phyloP scores from a whole-genome alignment of 2,329 filamentous ascomycete genomes.

The Colletotrichum caudatum region DNA sequence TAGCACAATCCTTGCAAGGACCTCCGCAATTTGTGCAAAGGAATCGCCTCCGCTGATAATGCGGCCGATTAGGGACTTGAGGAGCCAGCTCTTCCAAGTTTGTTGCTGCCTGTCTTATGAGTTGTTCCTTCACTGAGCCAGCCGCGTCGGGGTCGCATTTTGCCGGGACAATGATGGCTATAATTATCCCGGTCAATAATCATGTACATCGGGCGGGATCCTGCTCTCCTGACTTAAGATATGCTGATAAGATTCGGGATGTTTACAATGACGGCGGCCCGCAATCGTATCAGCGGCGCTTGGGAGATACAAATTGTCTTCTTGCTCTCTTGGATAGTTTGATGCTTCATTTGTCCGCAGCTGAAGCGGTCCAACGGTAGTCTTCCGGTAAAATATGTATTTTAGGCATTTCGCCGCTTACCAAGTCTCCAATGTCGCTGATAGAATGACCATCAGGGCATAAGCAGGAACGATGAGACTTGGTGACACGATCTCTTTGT shows the following conservation, averaged over 20 bases:
- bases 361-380: neutral
- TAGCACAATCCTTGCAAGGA: conserved; percentile 35
- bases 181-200: conserved; percentile 2
- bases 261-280: conserved; percentile 22
- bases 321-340: neutral
- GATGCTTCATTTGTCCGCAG: neutral
- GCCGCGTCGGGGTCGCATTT: conserved; percentile 1
- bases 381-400: neutral
- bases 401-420: neutral
- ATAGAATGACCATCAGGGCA: neutral
- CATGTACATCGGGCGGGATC: conserved; percentile 5
- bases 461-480: neutral
- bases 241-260: conserved; percentile 30
- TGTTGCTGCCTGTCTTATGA: neutral
- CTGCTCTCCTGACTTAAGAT: conserved; percentile 13
- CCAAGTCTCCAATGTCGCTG: neutral
- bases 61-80: conserved; percentile 24
- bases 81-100: conserved; percentile 13
- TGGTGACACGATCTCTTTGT: neutral
- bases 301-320: neutral
- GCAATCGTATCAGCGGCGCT: conserved; percentile 1
- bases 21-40: conserved; percentile 33
- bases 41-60: neutral
- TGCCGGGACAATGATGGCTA: conserved; percentile 8
- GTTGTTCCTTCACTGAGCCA: conserved; percentile 5